These are phyloP conservation scores for Miscanthus sacchariflorus DNA, from an alignment of 202 grass and related monocot species.

Conservation along the genomic window DNA sequence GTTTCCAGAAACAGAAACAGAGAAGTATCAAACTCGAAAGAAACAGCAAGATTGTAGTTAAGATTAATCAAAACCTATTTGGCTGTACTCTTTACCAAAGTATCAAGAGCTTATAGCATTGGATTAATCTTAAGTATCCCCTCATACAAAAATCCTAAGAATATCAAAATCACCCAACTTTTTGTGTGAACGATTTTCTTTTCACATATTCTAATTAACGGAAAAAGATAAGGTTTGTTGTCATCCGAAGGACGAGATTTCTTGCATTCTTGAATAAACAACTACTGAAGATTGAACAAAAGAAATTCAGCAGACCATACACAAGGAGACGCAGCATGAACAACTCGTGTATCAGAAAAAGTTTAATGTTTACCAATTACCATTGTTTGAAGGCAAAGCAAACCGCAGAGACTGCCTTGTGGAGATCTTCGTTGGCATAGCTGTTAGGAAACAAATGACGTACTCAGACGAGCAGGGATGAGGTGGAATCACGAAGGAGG, in stretches of 20 bases:
- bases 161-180: neutral
- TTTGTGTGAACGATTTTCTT: neutral
- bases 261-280: constrained; percentile 1
- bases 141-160: neutral
- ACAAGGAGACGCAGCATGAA: neutral
- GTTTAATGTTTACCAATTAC: neutral
- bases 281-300: neutral
- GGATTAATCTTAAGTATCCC: neutral
- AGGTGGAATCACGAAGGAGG: neutral
- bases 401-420: neutral
- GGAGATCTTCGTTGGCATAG: constrained; percentile 19
- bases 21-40: neutral
- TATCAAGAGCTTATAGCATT: neutral
- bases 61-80: neutral
- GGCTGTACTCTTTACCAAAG: neutral
- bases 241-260: neutral
- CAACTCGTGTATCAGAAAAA: neutral
- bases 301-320: neutral
- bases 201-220: neutral
- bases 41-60: neutral
- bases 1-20: neutral
- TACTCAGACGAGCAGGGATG: neutral
- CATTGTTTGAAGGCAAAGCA: too few species aligned
- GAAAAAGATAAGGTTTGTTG: neutral
- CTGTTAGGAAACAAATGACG: neutral